A percentile compares a stretch with the other conserved stretches of the same genome.
These are phyloP conservation scores for Zymoseptoria pseudotritici DNA, from an alignment of 2,329 filamentous ascomycete species.

Conservation along the genomic window DNA sequence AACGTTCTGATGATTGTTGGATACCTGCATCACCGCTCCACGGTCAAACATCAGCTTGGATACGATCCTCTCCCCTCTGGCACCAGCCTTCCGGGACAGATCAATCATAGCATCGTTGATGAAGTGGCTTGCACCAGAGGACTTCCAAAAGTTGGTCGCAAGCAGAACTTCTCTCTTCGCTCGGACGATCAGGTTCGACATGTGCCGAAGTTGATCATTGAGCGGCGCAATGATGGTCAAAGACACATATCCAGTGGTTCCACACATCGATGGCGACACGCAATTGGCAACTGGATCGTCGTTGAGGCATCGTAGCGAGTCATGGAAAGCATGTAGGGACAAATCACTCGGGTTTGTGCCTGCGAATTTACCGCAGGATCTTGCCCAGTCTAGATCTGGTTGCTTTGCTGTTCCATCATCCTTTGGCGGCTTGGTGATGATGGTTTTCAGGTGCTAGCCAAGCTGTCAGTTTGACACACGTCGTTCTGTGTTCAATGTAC, in stretches of 20 bases:
- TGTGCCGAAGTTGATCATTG: constrained; percentile 65
- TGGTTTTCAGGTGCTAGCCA: constrained; percentile 17
- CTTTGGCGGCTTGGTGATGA: constrained; percentile 13
- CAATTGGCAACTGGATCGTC: constrained; percentile 45
- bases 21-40: constrained; percentile 55
- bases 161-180: constrained; percentile 67
- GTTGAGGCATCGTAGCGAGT: constrained; percentile 52
- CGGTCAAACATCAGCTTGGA: constrained; percentile 72
- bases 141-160: constrained; percentile 69
- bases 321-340: constrained; percentile 62
- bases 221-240: constrained; percentile 62
- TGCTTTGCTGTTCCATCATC: constrained; percentile 3
- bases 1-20: constrained; percentile 59
- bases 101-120: constrained; percentile 63
- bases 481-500: not conserved
- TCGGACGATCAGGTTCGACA: constrained; percentile 66
- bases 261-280: constrained; percentile 53
- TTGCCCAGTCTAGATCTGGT: constrained; percentile 42
- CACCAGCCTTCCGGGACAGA: constrained; percentile 57
- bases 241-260: constrained; percentile 56
- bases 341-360: constrained; percentile 54
- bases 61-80: constrained; percentile 50
- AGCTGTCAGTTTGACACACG: not conserved
- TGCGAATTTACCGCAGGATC: constrained; percentile 61
- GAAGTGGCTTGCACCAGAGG: constrained; percentile 58